A percentile compares a stretch with the other conserved stretches of the same genome.
Conservation (phyloP, 768 basidiomycete genomes). For the Mycena kentingensis region DNA sequence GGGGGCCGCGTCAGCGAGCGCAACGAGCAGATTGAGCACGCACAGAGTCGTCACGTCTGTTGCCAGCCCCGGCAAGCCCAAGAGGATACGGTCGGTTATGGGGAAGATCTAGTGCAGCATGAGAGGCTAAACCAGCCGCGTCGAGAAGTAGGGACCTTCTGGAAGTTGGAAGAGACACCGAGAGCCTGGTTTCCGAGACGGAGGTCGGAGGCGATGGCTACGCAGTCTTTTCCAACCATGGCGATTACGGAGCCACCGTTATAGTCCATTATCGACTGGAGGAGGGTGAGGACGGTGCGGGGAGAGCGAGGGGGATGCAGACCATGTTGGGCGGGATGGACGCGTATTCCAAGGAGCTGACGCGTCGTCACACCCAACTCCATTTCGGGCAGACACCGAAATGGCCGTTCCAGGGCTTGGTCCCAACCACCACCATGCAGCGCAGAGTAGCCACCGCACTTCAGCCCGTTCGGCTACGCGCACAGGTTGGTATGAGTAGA, state of each 20-base stretch:
- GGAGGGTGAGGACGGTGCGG: slow-evolving; percentile 15
- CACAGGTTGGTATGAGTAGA: slow-evolving; percentile 25
- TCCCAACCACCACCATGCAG: not conserved
- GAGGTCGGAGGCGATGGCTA: slow-evolving; percentile 95
- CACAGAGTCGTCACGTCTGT: slow-evolving; percentile 93
- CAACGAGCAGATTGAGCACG: slow-evolving; percentile 26
- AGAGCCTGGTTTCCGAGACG: slow-evolving; percentile 87
- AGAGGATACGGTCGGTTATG: slow-evolving; percentile 86
- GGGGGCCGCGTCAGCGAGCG: slow-evolving; percentile 6
- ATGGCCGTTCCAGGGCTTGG: slow-evolving; percentile 1
- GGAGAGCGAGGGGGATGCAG: slow-evolving; percentile 11
- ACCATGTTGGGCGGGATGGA: slow-evolving; percentile 42
- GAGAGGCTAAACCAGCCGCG: slow-evolving; percentile 10
- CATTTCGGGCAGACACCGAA: not conserved
- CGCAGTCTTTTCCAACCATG: slow-evolving; percentile 99
- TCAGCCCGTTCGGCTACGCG: slow-evolving; percentile 13
- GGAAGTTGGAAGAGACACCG: slow-evolving; percentile 88
- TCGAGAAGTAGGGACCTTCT: slow-evolving; percentile 65
- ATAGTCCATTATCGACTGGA: slow-evolving; percentile 86
- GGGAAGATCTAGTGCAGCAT: slow-evolving; percentile 76
- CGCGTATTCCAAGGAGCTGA: slow-evolving; percentile 31
- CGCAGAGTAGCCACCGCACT: not conserved
- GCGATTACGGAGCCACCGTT: slow-evolving; percentile 99
- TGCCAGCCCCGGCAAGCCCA: slow-evolving; percentile 90
- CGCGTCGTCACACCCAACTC: slow-evolving; percentile 42